Evolutionary conservation across 2,329 filamentous ascomycete genomes (phyloP), one percentile per base, ranked within the genome.

Genomic region (Penicillium sp.): DNA sequence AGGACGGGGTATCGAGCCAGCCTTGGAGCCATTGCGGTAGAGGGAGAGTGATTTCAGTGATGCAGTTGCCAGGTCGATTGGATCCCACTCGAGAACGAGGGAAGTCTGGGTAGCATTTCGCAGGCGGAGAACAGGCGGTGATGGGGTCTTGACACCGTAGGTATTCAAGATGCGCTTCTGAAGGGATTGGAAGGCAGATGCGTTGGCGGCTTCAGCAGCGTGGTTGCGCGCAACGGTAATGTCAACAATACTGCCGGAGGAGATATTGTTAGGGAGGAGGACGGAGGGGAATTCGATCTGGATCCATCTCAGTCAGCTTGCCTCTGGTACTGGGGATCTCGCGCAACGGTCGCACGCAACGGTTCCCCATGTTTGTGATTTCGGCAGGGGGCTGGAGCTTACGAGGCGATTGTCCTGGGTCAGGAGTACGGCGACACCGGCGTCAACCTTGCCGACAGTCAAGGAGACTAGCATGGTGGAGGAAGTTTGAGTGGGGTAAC

Each of bases 211-310:
- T 76, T 99, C 94, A 53, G 92, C 90, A 49, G 79, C 76, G 64
- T 84, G 80, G 75, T 99, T 99, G 72, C 93, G 90, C 53, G 87
- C 81, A 62, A 99, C 94, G 56, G 90, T 91, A 74, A 99, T 97
- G 75, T 99, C 94, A 72, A 99, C 94, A 67, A 99, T 97, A 71
- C 89, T 95, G 64, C 94, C 94, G 15, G 91, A 96, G 57, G 90
- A 87, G 74, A 99, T 99, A 71, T 96, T 92, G 57, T 89, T 89
- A 1, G 94, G 94, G 15, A 99, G 86, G 45, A 99, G 88, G 61
- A 99, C 96, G 43, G 94, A 97, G 33, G 94, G 94, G 70, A 99
- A 99, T 72, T 99, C 94, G 72, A 99, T 97, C 93, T 97, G 72
- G 15, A 39, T 59, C 42, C 49, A 31, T 33, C 36, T 21, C 9